Evolutionary conservation across 1,139 yeast species (phyloP).

Genomic region (Yamadazyma pseudoaaseri): DNA sequence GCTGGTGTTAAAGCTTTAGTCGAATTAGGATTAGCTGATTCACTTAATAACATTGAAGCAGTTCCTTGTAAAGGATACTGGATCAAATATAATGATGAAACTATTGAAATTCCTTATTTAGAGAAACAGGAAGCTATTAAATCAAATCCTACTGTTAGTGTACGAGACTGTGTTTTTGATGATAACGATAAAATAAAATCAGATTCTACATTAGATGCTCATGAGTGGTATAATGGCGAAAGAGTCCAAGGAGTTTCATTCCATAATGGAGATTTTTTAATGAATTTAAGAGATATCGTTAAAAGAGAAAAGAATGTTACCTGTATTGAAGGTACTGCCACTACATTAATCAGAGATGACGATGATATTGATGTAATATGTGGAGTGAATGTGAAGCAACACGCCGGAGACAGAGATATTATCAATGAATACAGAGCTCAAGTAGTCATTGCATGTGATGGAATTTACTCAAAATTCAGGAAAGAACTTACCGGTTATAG

Average conservation of each 20-base stretch:
- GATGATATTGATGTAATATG: constrained; percentile 51
- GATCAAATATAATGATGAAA: constrained; percentile 60
- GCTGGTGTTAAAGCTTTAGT: constrained; percentile 83
- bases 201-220: constrained; percentile 48
- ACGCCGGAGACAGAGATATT: constrained; percentile 12
- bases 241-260: constrained; percentile 79
- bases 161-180: constrained; percentile 51
- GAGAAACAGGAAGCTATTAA: constrained; percentile 48
- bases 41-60: constrained; percentile 82
- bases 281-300: constrained; percentile 74
- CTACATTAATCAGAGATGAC: constrained; percentile 52
- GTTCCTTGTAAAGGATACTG: constrained; percentile 77
- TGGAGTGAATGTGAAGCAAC: constrained; percentile 59
- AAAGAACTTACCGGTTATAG: constrained; percentile 59
- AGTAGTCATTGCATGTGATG: constrained; percentile 83
- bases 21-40: constrained; percentile 77
- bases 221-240: constrained; percentile 60
- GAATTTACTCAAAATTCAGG: constrained; percentile 91
- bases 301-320: constrained; percentile 68
- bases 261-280: constrained; percentile 87
- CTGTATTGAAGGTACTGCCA: constrained; percentile 78
- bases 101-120: constrained; percentile 70
- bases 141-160: constrained; percentile 46
- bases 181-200: constrained; percentile 54
- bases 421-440: constrained; percentile 49